A percentile compares a stretch with the other conserved stretches of the same genome.
Evolutionary conservation across 1,139 yeast genomes (phyloP).

Genomic region (Saccharomyces hybrid): DNA sequence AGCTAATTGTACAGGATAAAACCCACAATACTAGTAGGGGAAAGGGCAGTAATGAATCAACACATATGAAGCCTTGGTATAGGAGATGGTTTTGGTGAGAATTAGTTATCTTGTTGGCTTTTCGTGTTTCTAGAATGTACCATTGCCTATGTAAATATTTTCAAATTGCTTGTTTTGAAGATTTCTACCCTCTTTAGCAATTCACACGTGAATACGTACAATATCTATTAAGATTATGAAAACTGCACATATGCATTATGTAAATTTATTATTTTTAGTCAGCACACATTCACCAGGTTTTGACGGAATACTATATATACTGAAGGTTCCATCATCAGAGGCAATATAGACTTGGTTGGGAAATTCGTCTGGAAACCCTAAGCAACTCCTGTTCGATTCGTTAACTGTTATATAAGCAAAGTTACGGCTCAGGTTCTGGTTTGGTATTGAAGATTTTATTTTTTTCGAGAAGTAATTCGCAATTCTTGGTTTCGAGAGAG

Average conservation of each 20-base stretch:
- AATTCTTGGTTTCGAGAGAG: slow-evolving; percentile 5
- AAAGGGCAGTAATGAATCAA: neutral
- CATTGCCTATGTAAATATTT: neutral
- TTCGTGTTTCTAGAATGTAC: neutral
- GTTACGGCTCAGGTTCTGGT: slow-evolving; percentile 27
- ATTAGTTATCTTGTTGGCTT: neutral
- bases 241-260: slow-evolving; percentile 2
- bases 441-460: slow-evolving; percentile 25
- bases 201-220: neutral
- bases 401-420: slow-evolving; percentile 26
- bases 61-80: slow-evolving; percentile 13
- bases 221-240: slow-evolving; percentile 1
- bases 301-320: slow-evolving; percentile 25
- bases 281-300: slow-evolving; percentile 26
- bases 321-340: slow-evolving; percentile 25
- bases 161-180: neutral
- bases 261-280: slow-evolving; percentile 23
- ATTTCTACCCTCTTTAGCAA: neutral
- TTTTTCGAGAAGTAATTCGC: slow-evolving; percentile 22
- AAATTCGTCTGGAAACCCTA: slow-evolving; percentile 31
- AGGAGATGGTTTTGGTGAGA: slow-evolving; percentile 12
- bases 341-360: slow-evolving; percentile 26
- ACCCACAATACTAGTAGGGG: slow-evolving; percentile 4
- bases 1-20: slow-evolving; percentile 6
- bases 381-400: slow-evolving; percentile 15